Conservation (phyloP, 306 rosid genomes). For the Ochetophila trinervis region DNA sequence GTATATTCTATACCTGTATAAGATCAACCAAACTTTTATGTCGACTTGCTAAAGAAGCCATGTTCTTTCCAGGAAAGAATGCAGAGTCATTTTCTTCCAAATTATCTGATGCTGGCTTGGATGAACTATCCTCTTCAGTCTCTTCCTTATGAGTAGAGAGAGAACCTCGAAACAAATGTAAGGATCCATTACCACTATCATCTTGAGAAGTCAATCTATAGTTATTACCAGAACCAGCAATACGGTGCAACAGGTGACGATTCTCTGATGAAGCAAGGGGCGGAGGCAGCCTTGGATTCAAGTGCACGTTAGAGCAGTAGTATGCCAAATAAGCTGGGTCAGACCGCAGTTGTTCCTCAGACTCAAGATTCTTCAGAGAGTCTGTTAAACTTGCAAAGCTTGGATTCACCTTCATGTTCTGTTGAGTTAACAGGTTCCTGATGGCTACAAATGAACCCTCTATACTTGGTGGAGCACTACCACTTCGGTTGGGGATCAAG, state of each 20-base stretch:
- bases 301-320: conserved; percentile 53
- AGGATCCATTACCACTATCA: conserved; percentile 47
- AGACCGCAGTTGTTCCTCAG: conserved; percentile 46
- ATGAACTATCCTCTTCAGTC: conserved; percentile 59
- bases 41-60: conserved; percentile 27
- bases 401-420: conserved; percentile 29
- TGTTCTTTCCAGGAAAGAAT: conserved; percentile 24
- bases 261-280: conserved; percentile 66
- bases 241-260: conserved; percentile 37
- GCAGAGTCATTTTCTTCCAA: conserved; percentile 29
- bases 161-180: conserved; percentile 43
- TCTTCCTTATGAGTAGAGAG: conserved; percentile 69
- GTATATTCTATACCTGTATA: conserved; percentile 51
- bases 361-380: conserved; percentile 25
- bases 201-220: conserved; percentile 45
- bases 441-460: conserved; percentile 58
- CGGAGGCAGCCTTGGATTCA: conserved; percentile 66
- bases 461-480: conserved; percentile 73
- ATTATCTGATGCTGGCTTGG: conserved; percentile 43
- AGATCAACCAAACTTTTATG: conserved; percentile 56
- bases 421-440: conserved; percentile 37
- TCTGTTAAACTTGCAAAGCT: conserved; percentile 32
- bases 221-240: conserved; percentile 46
- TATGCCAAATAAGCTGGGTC: conserved; percentile 56
- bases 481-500: conserved; percentile 49